A percentile compares a stretch with the other conserved stretches of the same genome.
These are phyloP conservation scores for Trypanosoma lewisi DNA, from an alignment of 208 protist species.

Conservation along the genomic window DNA sequence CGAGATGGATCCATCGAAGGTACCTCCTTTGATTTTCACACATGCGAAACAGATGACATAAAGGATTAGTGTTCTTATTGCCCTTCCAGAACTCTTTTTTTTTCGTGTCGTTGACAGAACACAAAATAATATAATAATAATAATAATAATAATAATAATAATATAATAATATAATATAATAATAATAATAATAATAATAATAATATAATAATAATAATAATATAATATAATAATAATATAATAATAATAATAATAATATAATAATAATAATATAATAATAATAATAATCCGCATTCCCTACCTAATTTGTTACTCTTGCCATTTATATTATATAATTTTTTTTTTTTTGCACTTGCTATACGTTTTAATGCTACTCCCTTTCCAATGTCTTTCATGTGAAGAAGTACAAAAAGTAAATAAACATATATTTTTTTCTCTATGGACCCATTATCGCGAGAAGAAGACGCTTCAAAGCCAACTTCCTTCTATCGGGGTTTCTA, in stretches of 20 bases:
- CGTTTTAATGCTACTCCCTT: no score
- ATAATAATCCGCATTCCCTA: no score
- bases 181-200: no score
- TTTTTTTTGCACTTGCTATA: not conserved
- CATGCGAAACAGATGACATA: not conserved
- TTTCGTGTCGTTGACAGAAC: not conserved
- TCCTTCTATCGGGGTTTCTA: constrained; percentile 84
- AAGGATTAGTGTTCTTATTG: not conserved
- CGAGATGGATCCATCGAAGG: not conserved
- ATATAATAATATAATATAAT: no score
- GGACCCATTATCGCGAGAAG: constrained; percentile 24
- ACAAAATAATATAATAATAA: no score
- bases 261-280: no score
- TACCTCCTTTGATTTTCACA: not conserved
- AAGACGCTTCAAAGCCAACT: constrained; percentile 17
- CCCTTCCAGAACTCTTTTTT: not conserved
- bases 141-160: no score
- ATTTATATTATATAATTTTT: not conserved
- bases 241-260: no score
- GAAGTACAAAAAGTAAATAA: not conserved
- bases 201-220: no score
- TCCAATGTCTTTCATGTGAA: not conserved
- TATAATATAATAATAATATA: no score
- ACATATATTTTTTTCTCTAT: constrained; percentile 7
- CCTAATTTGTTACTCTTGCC: no score